Evolutionary conservation across 805 yeast genomes (phyloP).

Genomic region (Pichia kluyveri): DNA sequence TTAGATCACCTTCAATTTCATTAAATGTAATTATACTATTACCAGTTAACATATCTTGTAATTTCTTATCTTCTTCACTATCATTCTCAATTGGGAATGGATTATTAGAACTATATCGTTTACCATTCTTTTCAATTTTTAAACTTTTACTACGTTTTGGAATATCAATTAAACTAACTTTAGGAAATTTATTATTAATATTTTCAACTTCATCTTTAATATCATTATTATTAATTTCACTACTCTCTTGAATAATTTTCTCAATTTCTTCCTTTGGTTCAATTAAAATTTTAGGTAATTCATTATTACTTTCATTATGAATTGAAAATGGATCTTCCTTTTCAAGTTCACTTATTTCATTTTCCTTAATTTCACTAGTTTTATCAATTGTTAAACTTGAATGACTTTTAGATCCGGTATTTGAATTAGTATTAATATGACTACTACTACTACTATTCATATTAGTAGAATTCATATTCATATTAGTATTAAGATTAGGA

Average conservation of each 20-base stretch:
- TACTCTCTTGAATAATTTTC: background rate
- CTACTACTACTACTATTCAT: background rate
- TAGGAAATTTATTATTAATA: slow-evolving; percentile 42
- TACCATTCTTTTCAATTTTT: background rate
- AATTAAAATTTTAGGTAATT: slow-evolving; percentile 1
- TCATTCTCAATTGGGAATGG: slow-evolving; percentile 16
- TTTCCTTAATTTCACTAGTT: too few relatives aligned
- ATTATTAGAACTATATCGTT: slow-evolving; percentile 17
- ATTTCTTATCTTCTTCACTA: background rate
- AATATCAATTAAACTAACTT: background rate
- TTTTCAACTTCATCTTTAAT: slow-evolving; percentile 13
- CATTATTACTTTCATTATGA: background rate
- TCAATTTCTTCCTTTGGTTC: background rate
- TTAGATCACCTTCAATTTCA: slow-evolving; percentile 5
- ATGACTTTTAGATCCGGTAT: too few relatives aligned
- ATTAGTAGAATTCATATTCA: background rate
- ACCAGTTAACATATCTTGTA: slow-evolving; percentile 1
- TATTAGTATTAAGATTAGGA: background rate
- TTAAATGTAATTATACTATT: slow-evolving; percentile 6
- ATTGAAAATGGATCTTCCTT: slow-evolving; percentile 7
- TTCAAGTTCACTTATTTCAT: background rate
- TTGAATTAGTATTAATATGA: background rate
- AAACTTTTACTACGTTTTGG: background rate
- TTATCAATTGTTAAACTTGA: too few relatives aligned
- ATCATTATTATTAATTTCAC: background rate